A percentile compares a stretch with the other conserved stretches of the same genome.
phyloP scores from a whole-genome alignment of 805 yeast genomes.

The Wickerhamomyces chambardii region DNA sequence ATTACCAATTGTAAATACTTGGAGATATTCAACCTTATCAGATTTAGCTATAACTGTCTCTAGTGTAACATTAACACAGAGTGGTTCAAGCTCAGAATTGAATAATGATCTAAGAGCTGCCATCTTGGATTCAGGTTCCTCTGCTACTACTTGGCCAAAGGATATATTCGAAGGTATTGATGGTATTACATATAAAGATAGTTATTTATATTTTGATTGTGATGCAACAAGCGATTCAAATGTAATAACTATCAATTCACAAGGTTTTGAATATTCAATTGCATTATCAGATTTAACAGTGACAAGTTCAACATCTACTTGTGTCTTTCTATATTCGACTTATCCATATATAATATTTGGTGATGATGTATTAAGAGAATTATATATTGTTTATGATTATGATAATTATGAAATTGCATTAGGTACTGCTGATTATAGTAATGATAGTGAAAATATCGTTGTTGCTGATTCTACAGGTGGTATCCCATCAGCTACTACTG shows the following conservation, averaged over 20 bases:
- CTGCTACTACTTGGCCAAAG: not conserved
- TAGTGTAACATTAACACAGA: not conserved
- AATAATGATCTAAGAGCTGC: not conserved
- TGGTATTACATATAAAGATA: not conserved
- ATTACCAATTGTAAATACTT: not conserved
- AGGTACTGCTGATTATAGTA: constrained; percentile 27
- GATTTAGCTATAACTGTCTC: not conserved
- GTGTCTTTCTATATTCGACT: not conserved
- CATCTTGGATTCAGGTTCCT: not conserved
- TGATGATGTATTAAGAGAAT: constrained; percentile 49
- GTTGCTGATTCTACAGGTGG: not conserved
- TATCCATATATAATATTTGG: constrained; percentile 34
- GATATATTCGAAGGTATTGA: not conserved
- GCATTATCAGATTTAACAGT: not conserved
- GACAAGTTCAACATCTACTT: not conserved
- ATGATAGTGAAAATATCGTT: not conserved
- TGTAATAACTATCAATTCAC: not conserved
- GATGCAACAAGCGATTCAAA: not conserved
- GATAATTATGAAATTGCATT: constrained; percentile 43
- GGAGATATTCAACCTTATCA: not conserved
- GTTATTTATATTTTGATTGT: not conserved
- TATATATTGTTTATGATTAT: constrained; percentile 56
- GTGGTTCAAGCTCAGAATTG: not conserved
- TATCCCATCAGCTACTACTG: not conserved
- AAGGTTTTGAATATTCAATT: not conserved